Percentiles rank a stretch among this genome's conserved stretches.
Evolutionary conservation across 2,329 filamentous ascomycete species (phyloP).

Genomic region (Aspergillus eucalypticola): DNA sequence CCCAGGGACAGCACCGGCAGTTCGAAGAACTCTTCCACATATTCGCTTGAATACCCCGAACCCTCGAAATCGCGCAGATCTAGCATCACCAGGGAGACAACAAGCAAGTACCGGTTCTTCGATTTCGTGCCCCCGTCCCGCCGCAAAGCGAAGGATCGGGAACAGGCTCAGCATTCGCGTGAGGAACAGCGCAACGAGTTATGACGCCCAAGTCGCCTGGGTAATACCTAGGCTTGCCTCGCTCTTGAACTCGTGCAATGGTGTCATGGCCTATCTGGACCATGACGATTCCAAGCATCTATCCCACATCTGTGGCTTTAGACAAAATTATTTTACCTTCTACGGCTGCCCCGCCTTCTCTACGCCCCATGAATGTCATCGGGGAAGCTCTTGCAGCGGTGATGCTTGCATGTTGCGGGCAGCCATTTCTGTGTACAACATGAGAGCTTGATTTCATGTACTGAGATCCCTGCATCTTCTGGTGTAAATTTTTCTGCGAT

Average conservation of each 20-base stretch:
- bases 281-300: neutral
- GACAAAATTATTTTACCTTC: neutral
- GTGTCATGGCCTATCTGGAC: too few relatives aligned
- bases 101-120: conserved; percentile 47
- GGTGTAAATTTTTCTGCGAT: conserved; percentile 32
- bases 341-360: neutral
- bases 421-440: conserved; percentile 24
- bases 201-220: conserved; percentile 14
- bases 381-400: neutral
- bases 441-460: conserved; percentile 10
- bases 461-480: conserved; percentile 21
- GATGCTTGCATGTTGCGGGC: neutral
- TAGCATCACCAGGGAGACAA: conserved; percentile 41
- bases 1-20: conserved; percentile 44
- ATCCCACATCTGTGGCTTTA: neutral
- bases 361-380: neutral
- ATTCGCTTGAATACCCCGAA: conserved; percentile 45
- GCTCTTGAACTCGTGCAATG: neutral
- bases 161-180: conserved; percentile 36
- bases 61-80: conserved; percentile 38
- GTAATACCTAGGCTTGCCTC: neutral
- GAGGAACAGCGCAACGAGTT: conserved; percentile 37
- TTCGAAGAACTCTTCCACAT: conserved; percentile 50
- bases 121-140: conserved; percentile 46
- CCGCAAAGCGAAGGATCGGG: conserved; percentile 44